Evolutionary conservation across 305 asterid species (phyloP), one percentile per base, ranked within the genome.

Genomic region (Fraxinus angustifolia): DNA sequence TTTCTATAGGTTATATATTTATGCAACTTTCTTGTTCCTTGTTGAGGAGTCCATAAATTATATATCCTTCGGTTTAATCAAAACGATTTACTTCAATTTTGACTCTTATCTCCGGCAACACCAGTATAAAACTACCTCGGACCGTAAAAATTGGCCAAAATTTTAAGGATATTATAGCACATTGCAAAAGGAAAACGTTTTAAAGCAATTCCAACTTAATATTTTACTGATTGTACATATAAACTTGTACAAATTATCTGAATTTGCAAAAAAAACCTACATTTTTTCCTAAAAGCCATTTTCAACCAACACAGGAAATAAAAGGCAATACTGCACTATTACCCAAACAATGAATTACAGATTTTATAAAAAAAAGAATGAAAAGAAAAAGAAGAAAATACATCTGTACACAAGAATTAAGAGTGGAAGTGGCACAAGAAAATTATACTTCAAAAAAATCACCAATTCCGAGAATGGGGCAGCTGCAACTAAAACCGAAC

Each of bases 351-450:
- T 85, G 83, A 83, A 87, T 83, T 83, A 84, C 82, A 83, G 76
- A 79, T 62, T 84, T 83, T 86, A 23, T 23, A 23, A 84, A 81
- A 67, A 87, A 45, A 80, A 38, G 56, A 45, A 11, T 45, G 17
- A 45, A 65, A 62, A n/a, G 17, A 85, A 87, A 80, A 81, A 58
- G 76, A 82, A 76, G 70, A 42, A 62, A 68, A 71, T 40, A 62
- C 45, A 78, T 80, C 90, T 89, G 87, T 89, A 89, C 92, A 89
- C 74, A 89, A 89, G 89, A 89, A 89, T 86, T 35, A 53, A 16
- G 67, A 35, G 73, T 65, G 36, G 68, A 79, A 84, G 86, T 74
- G 75, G 79, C 81, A 80, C 68, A 68, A 79, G 73, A 58, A 75
- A 85, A 80, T 72, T 76, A 79, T 12, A 2, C 84, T 75, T 76